Base-by-base conservation (phyloP, 2,329 filamentous ascomycete genomes). In the Apiospora phragmitis region DNA sequence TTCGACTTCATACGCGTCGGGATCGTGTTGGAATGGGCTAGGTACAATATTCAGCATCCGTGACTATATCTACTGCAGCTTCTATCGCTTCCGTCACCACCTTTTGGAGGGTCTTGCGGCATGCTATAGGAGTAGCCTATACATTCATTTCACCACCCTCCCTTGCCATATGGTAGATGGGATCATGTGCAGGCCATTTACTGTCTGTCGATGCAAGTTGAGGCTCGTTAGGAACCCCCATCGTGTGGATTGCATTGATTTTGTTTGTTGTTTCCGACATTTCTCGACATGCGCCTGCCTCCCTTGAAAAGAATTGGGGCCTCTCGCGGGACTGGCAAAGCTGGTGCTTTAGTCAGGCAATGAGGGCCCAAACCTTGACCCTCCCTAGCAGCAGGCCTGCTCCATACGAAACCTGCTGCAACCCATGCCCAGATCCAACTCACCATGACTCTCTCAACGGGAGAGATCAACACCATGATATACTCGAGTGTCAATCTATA, bases 281-380 rank as follows among this genome's bases (percentile, higher is more conserved):
- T 62, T 62, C 55, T 38, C 11, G 32, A 16, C 18, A 38, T 62
- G 29, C 55, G 32, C 32, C 55, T 62, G 55, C 32, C 55, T 62
- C 55, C 55, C 55, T 62, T 62, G 55, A 32, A 35, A 62, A 62
- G 55, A 62, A 62, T 38, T 62, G 55, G 55, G 55, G 55, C 55
- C 11, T 12, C 55, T 38, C 32, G 55, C 55, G 32, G 55, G 32
- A 62, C 32, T 62, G 32, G 32, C 32, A n/a, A n/a, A 38, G 32
- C 55, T n/a, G 55, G 32, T 62, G 55, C 55, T 62, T 35, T 62
- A 62, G 32, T n/a, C 55, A 62, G 55, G 55, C 21, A 62, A 62
- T 62, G 55, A 62, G 55, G 55, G 55, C 55, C 32, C 32, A 62
- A 62, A 62, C 55, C 55, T 62, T 62, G 55, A 38, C 55, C 55